A percentile compares a stretch with the other conserved stretches of the same genome.
Evolutionary conservation across 2,329 filamentous ascomycete genomes (phyloP).

Genomic region (Paecilomyces sp.): DNA sequence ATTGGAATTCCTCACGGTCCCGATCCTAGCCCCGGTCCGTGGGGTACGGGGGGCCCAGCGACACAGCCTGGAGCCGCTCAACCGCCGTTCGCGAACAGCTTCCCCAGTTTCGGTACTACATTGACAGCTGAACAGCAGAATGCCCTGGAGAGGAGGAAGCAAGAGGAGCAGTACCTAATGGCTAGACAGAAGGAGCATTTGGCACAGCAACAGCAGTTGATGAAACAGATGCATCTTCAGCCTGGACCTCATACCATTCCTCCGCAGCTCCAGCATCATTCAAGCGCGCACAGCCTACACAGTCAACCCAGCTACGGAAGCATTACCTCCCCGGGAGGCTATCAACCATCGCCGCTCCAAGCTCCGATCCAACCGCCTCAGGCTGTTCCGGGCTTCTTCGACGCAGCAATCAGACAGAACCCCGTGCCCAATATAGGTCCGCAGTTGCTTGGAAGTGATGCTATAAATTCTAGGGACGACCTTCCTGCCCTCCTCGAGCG

Average conservation of each 20-base stretch:
- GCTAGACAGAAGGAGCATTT: constrained; percentile 92
- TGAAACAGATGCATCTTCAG: constrained; percentile 63
- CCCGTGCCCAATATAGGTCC: constrained; percentile 27
- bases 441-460: constrained; percentile 38
- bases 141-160: constrained; percentile 89
- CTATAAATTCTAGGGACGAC: constrained; percentile 63
- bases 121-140: constrained; percentile 97
- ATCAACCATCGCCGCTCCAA: constrained; percentile 54
- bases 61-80: constrained; percentile 56
- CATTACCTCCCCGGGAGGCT: constrained; percentile 77
- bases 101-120: constrained; percentile 93
- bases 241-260: constrained; percentile 46
- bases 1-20: constrained; percentile 90
- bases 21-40: constrained; percentile 45
- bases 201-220: constrained; percentile 74
- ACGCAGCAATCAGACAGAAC: constrained; percentile 45
- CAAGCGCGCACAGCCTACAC: constrained; percentile 89
- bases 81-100: constrained; percentile 85
- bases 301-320: constrained; percentile 95
- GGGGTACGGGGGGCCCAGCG: constrained; percentile 43
- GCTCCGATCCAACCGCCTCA: constrained; percentile 52
- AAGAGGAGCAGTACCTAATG: constrained; percentile 96
- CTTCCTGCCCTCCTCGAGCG: constrained; percentile 58
- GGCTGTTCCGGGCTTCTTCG: constrained; percentile 63
- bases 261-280: constrained; percentile 78